Evolutionary conservation across 495 filamentous ascomycete genomes (phyloP), one percentile per base, ranked within the genome.

Genomic region (Penicillium crystallinum): DNA sequence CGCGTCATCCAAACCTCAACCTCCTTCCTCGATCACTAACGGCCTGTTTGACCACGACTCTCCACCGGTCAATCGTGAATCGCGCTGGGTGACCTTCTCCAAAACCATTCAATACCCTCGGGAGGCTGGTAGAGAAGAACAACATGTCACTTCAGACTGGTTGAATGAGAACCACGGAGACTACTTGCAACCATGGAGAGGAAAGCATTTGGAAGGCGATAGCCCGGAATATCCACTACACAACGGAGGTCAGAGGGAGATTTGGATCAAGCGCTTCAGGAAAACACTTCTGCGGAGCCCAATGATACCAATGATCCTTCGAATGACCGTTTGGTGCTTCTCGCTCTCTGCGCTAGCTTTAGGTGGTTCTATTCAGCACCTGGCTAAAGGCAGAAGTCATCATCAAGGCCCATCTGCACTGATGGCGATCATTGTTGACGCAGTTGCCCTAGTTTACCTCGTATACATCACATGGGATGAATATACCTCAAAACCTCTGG

Each of bases 401-500:
- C 67, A 72, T 1, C 81, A 84, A 58, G 79, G 83, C 14, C 81
- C 91, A 4, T 92, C 91, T 21, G 86, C 89, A 10, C 80, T 87
- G 42, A 91, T 98, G 74, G 93, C 93, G 36, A 86, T 97, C 56
- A 83, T 91, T 37, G 87, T 97, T 27, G 92, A 97, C 68, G 83
- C 83, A 11, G 77, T 97, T 3, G 95, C 95, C 6, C 75, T 97
- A 49, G 82, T 91, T 35, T 98, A 97, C 67, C 80, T 93, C 30
- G 62, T 89, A 44, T 97, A 96, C 67, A 92, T 98, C 67, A 95
- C 90, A 2, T 96, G 85, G 69, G 93, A 98, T 65, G 93, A 98
- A 69, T 97, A 96, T 68, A 91, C 89, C 4, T 85, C 89, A 15
- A 95, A 96, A 62, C 93, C 93, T 4, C 73, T 98, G 29, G 93